These are phyloP conservation scores for Trichoderma aggressivum DNA, from an alignment of 2,329 filamentous ascomycete genomes.

Conservation along the genomic window DNA sequence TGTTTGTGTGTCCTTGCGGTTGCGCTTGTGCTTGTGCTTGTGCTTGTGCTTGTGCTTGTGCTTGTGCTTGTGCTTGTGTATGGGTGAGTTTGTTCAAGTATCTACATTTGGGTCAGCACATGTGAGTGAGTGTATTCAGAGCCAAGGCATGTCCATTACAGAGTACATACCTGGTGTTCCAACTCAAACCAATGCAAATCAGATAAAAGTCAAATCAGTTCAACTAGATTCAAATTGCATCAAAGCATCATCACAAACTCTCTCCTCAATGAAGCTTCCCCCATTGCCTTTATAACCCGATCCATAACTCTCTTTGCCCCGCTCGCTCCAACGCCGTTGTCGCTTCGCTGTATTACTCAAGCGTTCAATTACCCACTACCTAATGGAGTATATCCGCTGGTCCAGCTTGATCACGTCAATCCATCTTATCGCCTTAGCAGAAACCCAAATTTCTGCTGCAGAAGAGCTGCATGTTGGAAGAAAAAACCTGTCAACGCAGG, in stretches of 20 bases:
- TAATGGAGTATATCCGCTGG: neutral
- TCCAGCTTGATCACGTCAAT: neutral
- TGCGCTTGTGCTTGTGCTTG: neutral
- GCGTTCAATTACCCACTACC: neutral
- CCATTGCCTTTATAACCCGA: neutral
- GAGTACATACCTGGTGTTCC: too few relatives aligned
- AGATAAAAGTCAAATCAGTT: too few relatives aligned
- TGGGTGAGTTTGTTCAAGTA: neutral
- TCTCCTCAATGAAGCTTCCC: too few relatives aligned
- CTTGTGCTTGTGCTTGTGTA: neutral
- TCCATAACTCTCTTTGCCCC: neutral
- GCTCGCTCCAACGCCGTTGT: constrained; percentile 3
- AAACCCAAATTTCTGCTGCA: neutral
- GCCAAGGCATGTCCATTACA: neutral
- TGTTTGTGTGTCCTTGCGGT: neutral
- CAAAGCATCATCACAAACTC: too few relatives aligned
- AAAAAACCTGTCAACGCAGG: neutral
- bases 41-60: neutral
- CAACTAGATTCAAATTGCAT: too few relatives aligned
- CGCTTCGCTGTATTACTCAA: constrained; percentile 10
- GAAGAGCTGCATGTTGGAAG: neutral
- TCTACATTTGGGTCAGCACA: neutral
- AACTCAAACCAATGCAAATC: neutral
- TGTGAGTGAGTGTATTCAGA: neutral
- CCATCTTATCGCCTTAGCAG: neutral